Evolutionary conservation across 2,329 filamentous ascomycete genomes (phyloP).

Genomic region (Geoglossum cookeanum): DNA sequence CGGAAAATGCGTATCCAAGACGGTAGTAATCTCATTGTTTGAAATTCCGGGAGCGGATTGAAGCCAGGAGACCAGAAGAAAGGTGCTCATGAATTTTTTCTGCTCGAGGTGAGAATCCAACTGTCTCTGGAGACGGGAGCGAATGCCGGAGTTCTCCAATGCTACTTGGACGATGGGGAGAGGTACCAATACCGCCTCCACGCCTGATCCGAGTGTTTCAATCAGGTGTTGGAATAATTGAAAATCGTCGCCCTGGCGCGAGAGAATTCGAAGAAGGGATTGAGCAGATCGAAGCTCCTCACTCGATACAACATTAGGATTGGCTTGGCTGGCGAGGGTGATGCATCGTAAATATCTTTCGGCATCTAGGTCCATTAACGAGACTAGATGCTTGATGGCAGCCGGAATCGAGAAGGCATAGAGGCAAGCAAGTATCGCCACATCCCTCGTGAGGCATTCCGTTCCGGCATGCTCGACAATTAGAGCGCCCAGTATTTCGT

Average conservation of each 20-base stretch:
- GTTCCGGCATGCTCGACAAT: neutral
- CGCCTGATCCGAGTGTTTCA: neutral
- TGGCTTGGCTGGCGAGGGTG: neutral
- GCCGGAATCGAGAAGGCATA: neutral
- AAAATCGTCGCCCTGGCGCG: neutral
- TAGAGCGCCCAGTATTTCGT: neutral
- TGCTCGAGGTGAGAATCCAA: neutral
- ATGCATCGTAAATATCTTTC: neutral
- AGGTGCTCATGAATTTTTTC: neutral
- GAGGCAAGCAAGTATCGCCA: neutral
- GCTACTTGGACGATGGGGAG: neutral
- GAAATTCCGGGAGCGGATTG: neutral
- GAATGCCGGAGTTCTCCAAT: neutral
- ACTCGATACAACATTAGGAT: neutral
- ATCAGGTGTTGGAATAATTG: neutral
- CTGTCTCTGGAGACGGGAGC: neutral
- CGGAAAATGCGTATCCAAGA: neutral
- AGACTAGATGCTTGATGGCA: neutral
- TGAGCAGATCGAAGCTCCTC: neutral
- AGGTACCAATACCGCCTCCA: neutral
- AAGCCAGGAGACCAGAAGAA: neutral
- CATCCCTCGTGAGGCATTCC: neutral
- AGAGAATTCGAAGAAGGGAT: neutral
- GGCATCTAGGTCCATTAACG: neutral
- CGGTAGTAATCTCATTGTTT: neutral